A percentile compares a stretch with the other conserved stretches of the same genome.
Conservation (phyloP, 768 basidiomycete species). For the Hortiboletus flavorubellus region DNA sequence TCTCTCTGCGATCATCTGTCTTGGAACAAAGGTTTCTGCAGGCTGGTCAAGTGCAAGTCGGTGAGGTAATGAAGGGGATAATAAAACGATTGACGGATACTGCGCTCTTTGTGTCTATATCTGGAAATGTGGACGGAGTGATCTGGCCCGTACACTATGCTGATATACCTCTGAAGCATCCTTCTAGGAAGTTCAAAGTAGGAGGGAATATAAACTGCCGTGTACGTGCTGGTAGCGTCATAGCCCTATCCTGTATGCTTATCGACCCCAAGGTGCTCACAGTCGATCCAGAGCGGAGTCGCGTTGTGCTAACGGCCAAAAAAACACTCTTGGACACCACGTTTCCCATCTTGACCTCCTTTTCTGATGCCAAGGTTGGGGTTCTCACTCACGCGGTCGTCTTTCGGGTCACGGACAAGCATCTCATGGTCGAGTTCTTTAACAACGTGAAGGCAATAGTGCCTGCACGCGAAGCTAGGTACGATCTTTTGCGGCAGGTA, state of each 20-base stretch:
- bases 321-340: slow-evolving; percentile 83
- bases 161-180: slow-evolving; percentile 92
- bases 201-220: slow-evolving; percentile 83
- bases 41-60: slow-evolving; percentile 77
- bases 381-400: slow-evolving; percentile 77
- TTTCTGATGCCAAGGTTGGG: slow-evolving; percentile 70
- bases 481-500: slow-evolving; percentile 18
- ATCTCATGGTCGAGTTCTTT: slow-evolving; percentile 85
- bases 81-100: slow-evolving; percentile 81
- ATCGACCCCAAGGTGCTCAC: slow-evolving; percentile 61
- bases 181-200: slow-evolving; percentile 83
- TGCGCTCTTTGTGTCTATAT: slow-evolving; percentile 80
- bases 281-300: slow-evolving; percentile 76
- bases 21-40: slow-evolving; percentile 85
- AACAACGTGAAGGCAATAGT: slow-evolving; percentile 84
- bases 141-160: slow-evolving; percentile 95
- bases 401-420: slow-evolving; percentile 76
- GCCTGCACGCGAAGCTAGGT: slow-evolving; percentile 81
- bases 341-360: slow-evolving; percentile 60
- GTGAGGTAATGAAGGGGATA: slow-evolving; percentile 82
- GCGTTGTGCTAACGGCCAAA: slow-evolving; percentile 87
- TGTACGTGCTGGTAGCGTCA: slow-evolving; percentile 42
- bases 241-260: background rate
- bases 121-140: slow-evolving; percentile 87
- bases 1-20: slow-evolving; percentile 81